A percentile compares a stretch with the other conserved stretches of the same genome.
Evolutionary conservation across 1,284 basidiomycete genomes (phyloP).

Genomic region (Fomitopsis pinicola): DNA sequence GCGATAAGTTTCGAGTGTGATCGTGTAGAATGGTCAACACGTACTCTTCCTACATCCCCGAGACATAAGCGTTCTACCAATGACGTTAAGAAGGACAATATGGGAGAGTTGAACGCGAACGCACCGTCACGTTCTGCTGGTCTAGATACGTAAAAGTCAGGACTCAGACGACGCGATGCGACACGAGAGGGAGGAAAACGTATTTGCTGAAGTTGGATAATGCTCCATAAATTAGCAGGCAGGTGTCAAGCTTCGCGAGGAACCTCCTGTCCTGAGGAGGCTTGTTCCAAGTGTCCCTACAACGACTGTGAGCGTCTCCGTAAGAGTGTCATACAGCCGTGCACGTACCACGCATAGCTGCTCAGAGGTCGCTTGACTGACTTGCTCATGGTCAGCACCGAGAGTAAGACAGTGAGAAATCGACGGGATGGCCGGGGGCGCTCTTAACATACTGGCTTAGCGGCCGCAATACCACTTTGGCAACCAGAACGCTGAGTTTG

Average conservation of each 20-base stretch:
- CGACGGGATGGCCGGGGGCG: too few species aligned
- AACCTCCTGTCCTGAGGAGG: conserved; percentile 35
- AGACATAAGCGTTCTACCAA: conserved; percentile 38
- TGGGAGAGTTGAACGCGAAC: conserved; percentile 7
- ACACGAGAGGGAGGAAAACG: conserved; percentile 12
- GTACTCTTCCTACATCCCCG: conserved; percentile 40
- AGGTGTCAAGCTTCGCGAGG: conserved; percentile 33
- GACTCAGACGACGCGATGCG: conserved; percentile 7
- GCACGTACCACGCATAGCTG: conserved; percentile 19
- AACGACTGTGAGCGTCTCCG: background rate
- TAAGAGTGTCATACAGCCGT: background rate
- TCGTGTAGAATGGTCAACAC: conserved; percentile 9
- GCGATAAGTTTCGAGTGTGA: background rate
- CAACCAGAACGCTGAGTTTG: too few species aligned
- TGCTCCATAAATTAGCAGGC: conserved; percentile 34
- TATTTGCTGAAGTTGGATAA: conserved; percentile 40
- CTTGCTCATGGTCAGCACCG: background rate
- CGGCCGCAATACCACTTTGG: too few species aligned
- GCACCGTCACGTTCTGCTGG: conserved; percentile 37
- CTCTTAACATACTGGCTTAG: too few species aligned
- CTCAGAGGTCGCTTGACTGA: conserved; percentile 10
- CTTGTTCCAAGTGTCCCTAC: conserved; percentile 40
- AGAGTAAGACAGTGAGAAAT: background rate
- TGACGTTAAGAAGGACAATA: background rate
- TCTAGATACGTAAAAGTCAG: conserved; percentile 30